These are phyloP conservation scores for Cymodocea nodosa DNA, from an alignment of 116 monocot genomes.

Conservation along the genomic window DNA sequence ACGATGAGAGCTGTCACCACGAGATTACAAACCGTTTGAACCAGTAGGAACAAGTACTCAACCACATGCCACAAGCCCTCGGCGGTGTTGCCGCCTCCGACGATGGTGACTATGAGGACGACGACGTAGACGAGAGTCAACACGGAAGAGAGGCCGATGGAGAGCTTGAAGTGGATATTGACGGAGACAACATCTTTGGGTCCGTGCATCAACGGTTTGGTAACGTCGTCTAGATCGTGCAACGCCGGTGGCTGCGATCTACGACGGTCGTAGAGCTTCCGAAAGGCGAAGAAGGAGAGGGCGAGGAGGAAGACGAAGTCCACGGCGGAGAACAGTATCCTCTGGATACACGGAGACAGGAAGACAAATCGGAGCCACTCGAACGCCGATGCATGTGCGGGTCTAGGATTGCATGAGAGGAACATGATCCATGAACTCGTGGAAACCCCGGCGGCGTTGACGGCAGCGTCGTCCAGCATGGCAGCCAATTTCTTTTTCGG, in stretches of 20 bases:
- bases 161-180: conserved; percentile 21
- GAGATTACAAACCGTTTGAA: conserved; percentile 28
- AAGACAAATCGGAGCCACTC: conserved; percentile 48
- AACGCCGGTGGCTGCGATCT: conserved; percentile 15
- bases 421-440: conserved; percentile 17
- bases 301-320: conserved; percentile 40
- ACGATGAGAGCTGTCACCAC: conserved; percentile 33
- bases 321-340: conserved; percentile 36
- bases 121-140: conserved; percentile 14
- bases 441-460: background rate
- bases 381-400: conserved; percentile 3
- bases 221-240: background rate
- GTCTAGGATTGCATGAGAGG: conserved; percentile 14
- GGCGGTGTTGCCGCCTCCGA: background rate
- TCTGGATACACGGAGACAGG: conserved; percentile 61
- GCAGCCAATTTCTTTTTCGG: background rate
- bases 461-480: background rate
- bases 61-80: background rate
- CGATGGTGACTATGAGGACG: background rate
- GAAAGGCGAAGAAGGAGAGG: conserved; percentile 16
- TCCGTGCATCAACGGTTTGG: conserved; percentile 11
- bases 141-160: conserved; percentile 22
- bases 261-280: conserved; percentile 13
- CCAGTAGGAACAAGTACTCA: conserved; percentile 22
- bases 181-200: conserved; percentile 1